Evolutionary conservation across 148 eudicot genomes (phyloP), one percentile per base, ranked within the genome.

Genomic region (Hydrangea macrophylla): DNA sequence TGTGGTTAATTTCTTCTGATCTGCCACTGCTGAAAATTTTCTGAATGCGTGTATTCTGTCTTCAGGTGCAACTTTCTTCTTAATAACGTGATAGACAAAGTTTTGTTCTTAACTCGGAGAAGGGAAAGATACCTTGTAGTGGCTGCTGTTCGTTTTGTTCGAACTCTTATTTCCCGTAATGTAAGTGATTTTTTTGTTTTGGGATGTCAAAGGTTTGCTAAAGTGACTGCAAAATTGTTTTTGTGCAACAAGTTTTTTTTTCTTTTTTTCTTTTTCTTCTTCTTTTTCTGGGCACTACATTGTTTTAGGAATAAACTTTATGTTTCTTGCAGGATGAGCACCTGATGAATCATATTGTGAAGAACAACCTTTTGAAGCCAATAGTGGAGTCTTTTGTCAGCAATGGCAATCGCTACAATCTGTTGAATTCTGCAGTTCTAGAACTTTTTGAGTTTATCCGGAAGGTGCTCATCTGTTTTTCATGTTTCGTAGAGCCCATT

Each of bases 1-100:
- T 30, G 9, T 55, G 31, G 37, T 61, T 45, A 50, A 50, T 40
- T 42, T 10, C 15, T 1, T 9, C 42, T 15, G 56, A 71, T 45
- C 35, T 59, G 50, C 39, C 39, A 23, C 60, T 36, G 36, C 36
- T 22, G 37, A 12, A 23, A 24, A 13, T 67, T 10, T 20, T 56
- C 58, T 60, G 58, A 20, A 31, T 57, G 24, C 24, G 5, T 27
- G 13, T 65, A 10, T 64, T 37, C 23, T 71, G 55, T 9, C 62
- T 84, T 64, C 90, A 95, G 99, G 86, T 85, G 88, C 85, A 79
- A 80, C 81, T 87, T 95, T 77, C 85, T 95, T 61, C 87, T 82
- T 44, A 84, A 81, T 83, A 88, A 86, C 73, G 81, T 78, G 63
- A 75, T 89, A 71, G 96, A 91, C 60, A 95, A 95, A 85, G 89